These are phyloP conservation scores for Tolypocladium album DNA, from an alignment of 2,329 filamentous ascomycete species.

Conservation along the genomic window DNA sequence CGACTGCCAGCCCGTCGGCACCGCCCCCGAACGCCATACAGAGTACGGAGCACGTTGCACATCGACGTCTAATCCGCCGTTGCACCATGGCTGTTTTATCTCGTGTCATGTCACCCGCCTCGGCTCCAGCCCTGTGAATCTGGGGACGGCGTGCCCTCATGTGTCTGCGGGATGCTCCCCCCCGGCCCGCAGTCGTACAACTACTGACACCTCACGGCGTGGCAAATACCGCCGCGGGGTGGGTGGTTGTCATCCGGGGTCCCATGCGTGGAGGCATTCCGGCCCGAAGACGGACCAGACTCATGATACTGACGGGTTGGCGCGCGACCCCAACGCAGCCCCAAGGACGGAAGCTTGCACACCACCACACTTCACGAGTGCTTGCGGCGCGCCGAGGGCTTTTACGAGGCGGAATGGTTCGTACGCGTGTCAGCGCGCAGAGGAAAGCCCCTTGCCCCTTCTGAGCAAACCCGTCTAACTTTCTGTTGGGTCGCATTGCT, in stretches of 20 bases:
- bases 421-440: background rate
- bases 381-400: background rate
- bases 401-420: background rate
- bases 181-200: background rate
- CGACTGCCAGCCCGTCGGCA: background rate
- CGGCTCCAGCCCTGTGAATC: background rate
- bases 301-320: background rate
- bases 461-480: background rate
- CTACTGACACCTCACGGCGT: background rate
- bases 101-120: background rate
- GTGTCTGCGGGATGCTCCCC: background rate
- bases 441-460: background rate
- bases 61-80: background rate
- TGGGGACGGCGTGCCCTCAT: too few relatives aligned
- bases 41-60: background rate
- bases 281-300: background rate
- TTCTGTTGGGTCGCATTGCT: background rate
- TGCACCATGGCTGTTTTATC: background rate
- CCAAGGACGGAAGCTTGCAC: background rate
- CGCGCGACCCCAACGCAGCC: background rate
- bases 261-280: background rate
- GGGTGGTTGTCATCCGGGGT: background rate
- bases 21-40: background rate
- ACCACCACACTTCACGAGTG: background rate
- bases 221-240: background rate